phyloP scores from a whole-genome alignment of 768 basidiomycete genomes.

The Russula ochroleuca region DNA sequence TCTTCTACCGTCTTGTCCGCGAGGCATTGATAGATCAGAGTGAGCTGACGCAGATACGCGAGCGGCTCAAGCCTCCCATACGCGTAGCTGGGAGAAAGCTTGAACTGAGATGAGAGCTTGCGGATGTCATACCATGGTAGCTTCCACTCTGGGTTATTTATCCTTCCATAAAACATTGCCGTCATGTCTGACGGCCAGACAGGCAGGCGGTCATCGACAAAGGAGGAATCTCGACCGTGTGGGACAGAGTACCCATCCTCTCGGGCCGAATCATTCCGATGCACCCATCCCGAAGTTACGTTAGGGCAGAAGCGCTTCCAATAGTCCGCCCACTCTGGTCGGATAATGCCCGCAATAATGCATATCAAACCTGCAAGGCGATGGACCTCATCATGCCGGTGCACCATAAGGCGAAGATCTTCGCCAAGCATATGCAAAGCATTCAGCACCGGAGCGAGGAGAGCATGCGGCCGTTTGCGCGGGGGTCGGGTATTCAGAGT shows the following conservation, averaged over 20 bases:
- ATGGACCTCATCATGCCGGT: slow-evolving; percentile 52
- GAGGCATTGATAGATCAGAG: slow-evolving; percentile 53
- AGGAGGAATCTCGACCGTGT: slow-evolving; percentile 31
- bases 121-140: slow-evolving; percentile 41
- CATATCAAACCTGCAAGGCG: slow-evolving; percentile 61
- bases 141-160: slow-evolving; percentile 65
- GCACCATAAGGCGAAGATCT: slow-evolving; percentile 55
- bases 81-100: slow-evolving; percentile 50
- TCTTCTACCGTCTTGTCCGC: slow-evolving; percentile 50
- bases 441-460: slow-evolving; percentile 58
- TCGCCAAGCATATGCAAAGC: slow-evolving; percentile 79
- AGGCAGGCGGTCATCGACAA: slow-evolving; percentile 67
- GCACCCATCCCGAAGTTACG: slow-evolving; percentile 52
- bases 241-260: slow-evolving; percentile 14
- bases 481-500: background rate
- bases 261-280: slow-evolving; percentile 20
- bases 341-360: slow-evolving; percentile 54
- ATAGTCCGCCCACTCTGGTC: slow-evolving; percentile 88
- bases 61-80: slow-evolving; percentile 63
- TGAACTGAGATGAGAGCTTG: slow-evolving; percentile 46
- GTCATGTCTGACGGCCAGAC: slow-evolving; percentile 76
- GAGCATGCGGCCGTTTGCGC: slow-evolving; percentile 37
- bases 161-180: slow-evolving; percentile 52
- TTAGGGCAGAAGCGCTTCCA: slow-evolving; percentile 81
- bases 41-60: slow-evolving; percentile 48